These are phyloP conservation scores for Ettlia oleoabundans DNA, from an alignment of 139 green algal genomes.

Conservation along the genomic window DNA sequence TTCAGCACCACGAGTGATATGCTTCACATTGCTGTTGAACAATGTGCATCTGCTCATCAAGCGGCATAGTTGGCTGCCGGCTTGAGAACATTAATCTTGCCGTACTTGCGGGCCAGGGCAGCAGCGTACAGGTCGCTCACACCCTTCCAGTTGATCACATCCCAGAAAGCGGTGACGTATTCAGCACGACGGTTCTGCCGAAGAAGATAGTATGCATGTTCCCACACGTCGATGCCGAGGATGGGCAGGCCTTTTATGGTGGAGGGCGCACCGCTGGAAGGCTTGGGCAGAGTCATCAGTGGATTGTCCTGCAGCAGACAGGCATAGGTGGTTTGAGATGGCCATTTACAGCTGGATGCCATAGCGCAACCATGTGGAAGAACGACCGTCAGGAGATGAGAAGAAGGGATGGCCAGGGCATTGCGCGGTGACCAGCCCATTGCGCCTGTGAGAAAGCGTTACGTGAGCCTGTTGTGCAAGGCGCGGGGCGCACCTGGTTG, in stretches of 20 bases:
- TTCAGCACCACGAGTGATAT: no score
- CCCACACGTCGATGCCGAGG: constrained; percentile 64
- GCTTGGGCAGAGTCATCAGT: not conserved
- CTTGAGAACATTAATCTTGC: no score
- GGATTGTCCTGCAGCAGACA: constrained; percentile 32
- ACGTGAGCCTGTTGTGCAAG: not conserved
- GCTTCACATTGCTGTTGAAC: no score
- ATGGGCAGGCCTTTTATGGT: constrained; percentile 24
- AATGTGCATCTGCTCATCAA: no score
- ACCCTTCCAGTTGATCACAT: constrained; percentile 69
- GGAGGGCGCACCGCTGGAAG: no score
- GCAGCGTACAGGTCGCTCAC: constrained; percentile 42
- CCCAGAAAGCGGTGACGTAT: constrained; percentile 83
- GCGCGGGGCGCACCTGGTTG: constrained; percentile 49
- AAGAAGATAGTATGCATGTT: not conserved
- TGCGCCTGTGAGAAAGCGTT: not conserved
- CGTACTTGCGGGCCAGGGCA: no score
- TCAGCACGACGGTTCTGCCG: constrained; percentile 76
- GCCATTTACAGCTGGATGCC: not conserved
- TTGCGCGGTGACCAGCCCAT: not conserved
- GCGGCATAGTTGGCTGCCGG: no score
- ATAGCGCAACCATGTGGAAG: not conserved
- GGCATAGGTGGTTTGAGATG: not conserved
- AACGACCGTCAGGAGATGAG: no score
- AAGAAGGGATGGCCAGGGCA: no score